Conservation (phyloP, 495 filamentous ascomycete species). For the Annulohypoxylon bovei region DNA sequence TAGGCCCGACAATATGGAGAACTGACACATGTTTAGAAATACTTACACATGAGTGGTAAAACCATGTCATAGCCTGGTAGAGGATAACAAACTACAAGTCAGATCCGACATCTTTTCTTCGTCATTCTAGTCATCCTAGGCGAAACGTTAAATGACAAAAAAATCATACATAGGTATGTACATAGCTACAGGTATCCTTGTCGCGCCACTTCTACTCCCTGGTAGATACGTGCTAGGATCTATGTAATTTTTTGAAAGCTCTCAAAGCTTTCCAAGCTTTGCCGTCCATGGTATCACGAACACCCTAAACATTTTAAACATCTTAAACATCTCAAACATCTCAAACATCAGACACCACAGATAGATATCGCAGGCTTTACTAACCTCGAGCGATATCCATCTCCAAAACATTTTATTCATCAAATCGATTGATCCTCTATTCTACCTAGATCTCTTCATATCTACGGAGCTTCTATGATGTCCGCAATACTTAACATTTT, state of each 20-base stretch:
- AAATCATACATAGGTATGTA: too few species aligned
- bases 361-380: not conserved
- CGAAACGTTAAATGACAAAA: too few species aligned
- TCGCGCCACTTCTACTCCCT: too few species aligned
- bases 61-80: too few species aligned
- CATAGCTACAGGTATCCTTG: too few species aligned
- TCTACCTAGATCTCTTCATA: not conserved
- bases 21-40: not conserved
- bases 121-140: too few species aligned
- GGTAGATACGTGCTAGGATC: too few species aligned
- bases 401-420: too few species aligned
- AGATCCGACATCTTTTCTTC: too few species aligned
- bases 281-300: not conserved
- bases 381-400: not conserved
- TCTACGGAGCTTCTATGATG: constrained; percentile 17
- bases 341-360: not conserved
- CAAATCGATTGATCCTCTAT: constrained; percentile 2
- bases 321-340: not conserved
- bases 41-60: not conserved
- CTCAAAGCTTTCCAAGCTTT: not conserved
- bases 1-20: not conserved
- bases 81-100: too few species aligned
- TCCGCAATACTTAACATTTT: constrained; percentile 6
- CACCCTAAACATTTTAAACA: not conserved
- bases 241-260: too few species aligned